Evolutionary conservation across 495 filamentous ascomycete species (phyloP), one percentile per base, ranked within the genome.

Genomic region (Rhypophila decipiens): DNA sequence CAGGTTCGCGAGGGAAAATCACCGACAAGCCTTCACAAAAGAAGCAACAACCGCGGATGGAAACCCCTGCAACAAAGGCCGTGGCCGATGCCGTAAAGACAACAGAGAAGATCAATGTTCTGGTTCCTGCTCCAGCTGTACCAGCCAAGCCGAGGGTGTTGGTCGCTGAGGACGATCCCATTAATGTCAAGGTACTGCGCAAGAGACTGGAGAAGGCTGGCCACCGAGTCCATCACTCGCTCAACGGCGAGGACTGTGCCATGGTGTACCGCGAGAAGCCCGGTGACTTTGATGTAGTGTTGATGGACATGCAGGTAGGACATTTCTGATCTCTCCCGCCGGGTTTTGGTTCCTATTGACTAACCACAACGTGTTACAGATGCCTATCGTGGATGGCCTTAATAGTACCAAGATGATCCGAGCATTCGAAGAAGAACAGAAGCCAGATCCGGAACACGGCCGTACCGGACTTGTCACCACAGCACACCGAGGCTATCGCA

Each of bases 231-330:
- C 63, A 72, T 12, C 66, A 89, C 35, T 90, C 88, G 0, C 68
- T 85, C 15, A 96, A 97, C 56, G 91, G 91, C 2, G 83, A 95
- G 60, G 88, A 90, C 50, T 97, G 91, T 56, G 86, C 86, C 0
- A 72, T 72, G 38, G 69, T 76, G 5, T 91, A 87, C 57, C 68
- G 62, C 21, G 80, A 84, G 18, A 74, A 78, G 37, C 70, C 77
- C 1, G 57, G 56, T 35, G 61, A 45, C 13, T 94, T 84, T 55
- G 90, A 97, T 63, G 82, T 90, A n/a, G 72, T 97, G 15, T 72
- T 97, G 57, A 97, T 97, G 91, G 91, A 97, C 59, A 89, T 96
- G 69, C 90, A 96, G 74, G 88, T 88, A 56, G 57, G 74, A 67
- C 19, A 27, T 3, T 13, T 45, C 24, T 4, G 27, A 35, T 41